phyloP scores from a whole-genome alignment of 2,329 filamentous ascomycete species.

The Nigrograna mackinnonii region DNA sequence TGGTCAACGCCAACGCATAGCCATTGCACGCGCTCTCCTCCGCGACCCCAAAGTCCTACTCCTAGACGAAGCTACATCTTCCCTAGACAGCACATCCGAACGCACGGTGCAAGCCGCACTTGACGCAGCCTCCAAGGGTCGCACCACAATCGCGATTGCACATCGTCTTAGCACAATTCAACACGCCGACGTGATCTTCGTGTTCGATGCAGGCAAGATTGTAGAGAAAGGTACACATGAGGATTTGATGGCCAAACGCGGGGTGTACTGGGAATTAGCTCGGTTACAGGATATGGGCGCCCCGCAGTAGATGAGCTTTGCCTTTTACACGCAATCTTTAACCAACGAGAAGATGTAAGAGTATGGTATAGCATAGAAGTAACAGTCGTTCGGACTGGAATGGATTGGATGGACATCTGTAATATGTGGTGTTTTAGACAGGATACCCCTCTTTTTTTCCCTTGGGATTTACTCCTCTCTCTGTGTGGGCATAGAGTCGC shows the following conservation, averaged over 20 bases:
- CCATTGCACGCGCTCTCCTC: conserved; percentile 90
- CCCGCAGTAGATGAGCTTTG: conserved; percentile 33
- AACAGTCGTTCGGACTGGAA: too few species aligned
- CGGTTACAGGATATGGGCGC: conserved; percentile 39
- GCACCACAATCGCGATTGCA: conserved; percentile 94
- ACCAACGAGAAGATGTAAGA: too few species aligned
- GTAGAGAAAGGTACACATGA: conserved; percentile 86
- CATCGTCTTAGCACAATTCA: conserved; percentile 92
- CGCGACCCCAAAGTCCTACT: conserved; percentile 83
- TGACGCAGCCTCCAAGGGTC: conserved; percentile 79
- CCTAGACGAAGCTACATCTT: conserved; percentile 43
- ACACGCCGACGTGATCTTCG: conserved; percentile 92
- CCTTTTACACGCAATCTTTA: too few species aligned
- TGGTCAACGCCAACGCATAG: conserved; percentile 93
- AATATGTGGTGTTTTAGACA: too few species aligned
- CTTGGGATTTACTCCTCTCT: too few species aligned
- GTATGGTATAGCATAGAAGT: too few species aligned
- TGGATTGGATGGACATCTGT: too few species aligned
- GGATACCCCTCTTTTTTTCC: too few species aligned
- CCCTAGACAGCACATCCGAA: conserved; percentile 54
- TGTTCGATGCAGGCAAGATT: conserved; percentile 88
- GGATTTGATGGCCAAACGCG: conserved; percentile 44
- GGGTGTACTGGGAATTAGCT: conserved; percentile 45
- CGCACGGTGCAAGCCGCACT: conserved; percentile 80
- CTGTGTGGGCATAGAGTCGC: too few species aligned